Base-by-base conservation (phyloP, 208 protist species). In the Trypanosoma platydactyli region DNA sequence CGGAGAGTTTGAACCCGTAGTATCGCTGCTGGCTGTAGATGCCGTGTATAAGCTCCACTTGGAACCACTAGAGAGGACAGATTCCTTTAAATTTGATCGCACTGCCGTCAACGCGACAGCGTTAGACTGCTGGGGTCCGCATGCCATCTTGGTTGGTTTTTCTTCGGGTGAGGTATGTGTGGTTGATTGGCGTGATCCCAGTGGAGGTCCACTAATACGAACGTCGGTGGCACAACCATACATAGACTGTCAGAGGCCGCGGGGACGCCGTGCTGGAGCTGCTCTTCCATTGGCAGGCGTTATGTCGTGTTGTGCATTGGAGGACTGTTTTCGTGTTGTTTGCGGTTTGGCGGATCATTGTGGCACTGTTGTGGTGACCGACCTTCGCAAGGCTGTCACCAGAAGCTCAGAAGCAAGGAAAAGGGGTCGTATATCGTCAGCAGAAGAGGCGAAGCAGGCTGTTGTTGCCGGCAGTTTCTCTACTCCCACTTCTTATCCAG, bases 281-380 rank as follows among this genome's bases (percentile, higher is more conserved):
- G 33, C 5, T 51, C 50, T 44, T 22, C 63, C 71, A 18, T 55
- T 50, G 0, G 77, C 77, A 0, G 80, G 82, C 4, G 65, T 94
- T n/a, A 62, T 91, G 57, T 89, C 83, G 2, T 94, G 84, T 64
- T 84, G 81, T 51, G 40, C 81, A 1, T 24, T 91, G 33, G 79
- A 66, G 13, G 78, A 83, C 45, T 77, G 51, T 53, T 86, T 80
- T 41, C 88, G 88, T 42, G 83, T 91, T 2, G 78, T 89, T 5
- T 84, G 77, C 40, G 83, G 84, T 6, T 70, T 94, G 13, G 83
- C 74, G 16, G 84, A 91, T 46, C 53, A 59, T 5, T 53, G 57
- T 0, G 84, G 88, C 1, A 74, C 81, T 9, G 81, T 94, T 16
- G 80, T 77, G 12, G 73, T 94, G 16, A 71, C 79, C 0, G 88